Base-by-base conservation (phyloP, 2,329 filamentous ascomycete genomes). In the Metarhizium album region DNA sequence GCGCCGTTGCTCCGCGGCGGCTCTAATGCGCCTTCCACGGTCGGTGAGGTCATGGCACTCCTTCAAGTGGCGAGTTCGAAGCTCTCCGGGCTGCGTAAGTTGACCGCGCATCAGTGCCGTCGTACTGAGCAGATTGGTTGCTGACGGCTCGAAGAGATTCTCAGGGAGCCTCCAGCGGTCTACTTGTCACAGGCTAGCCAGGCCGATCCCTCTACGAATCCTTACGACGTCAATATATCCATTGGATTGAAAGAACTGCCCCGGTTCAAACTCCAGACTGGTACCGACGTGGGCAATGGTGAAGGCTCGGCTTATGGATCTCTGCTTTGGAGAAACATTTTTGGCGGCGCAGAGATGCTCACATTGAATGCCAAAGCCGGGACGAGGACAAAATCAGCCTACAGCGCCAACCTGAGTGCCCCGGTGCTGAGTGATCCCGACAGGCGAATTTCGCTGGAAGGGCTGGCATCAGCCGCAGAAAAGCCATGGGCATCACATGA, bases 401-500 rank as follows among this genome's bases (percentile, higher is more conserved):
- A 97, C 70, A 90, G 88, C 56, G 88, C 88, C 50, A 83, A 82
- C 52, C 85, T 97, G 54, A 84, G 89, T 54, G 84, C 87, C 0
- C 93, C 93, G 0, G 74, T 98, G 45, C 74, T 87, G 51, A 87
- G 86, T 68, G 87, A 95, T 64, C 90, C 93, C 0, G 84, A 95
- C 63, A 72, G 89, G 60, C 79, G 85, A 54, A 73, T 90, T 54
- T 84, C 91, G 58, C 61, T 95, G 53, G 90, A 95, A 57, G 90
- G 79, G 1, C 73, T 95, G 43, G 83, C 86, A 9, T 95, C 87
- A 55, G 84, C 88, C 43, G 94, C 88, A 1, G 80, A 91, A 55
- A 96, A 97, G 69, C 80, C 83, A 13, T 97, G 89, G 87, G 90
- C 93, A 22, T 93, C 87, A 56, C 91, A 98, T 63, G 91, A 97